A percentile compares a stretch with the other conserved stretches of the same genome.
Conservation (phyloP, 306 rosid genomes). For the Citrullus colocynthis region DNA sequence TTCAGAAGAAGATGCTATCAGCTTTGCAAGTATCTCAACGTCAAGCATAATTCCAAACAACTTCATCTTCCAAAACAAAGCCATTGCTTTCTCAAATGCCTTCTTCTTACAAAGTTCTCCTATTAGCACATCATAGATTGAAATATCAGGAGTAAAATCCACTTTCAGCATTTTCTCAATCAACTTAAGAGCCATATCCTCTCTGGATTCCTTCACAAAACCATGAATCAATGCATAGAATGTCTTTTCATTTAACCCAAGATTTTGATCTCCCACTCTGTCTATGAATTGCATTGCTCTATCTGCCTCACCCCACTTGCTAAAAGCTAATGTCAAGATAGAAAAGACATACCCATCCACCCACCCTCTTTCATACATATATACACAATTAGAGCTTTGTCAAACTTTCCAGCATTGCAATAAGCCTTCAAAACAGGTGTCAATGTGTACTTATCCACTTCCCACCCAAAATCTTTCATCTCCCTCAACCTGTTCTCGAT, state of each 20-base stretch:
- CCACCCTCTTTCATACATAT: slow-evolving; percentile 50
- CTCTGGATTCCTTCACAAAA: slow-evolving; percentile 37
- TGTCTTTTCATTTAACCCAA: slow-evolving; percentile 47
- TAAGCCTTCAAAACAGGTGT: slow-evolving; percentile 43
- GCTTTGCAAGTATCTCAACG: slow-evolving; percentile 31
- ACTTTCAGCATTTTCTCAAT: slow-evolving; percentile 40
- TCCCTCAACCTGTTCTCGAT: slow-evolving; percentile 49
- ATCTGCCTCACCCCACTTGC: slow-evolving; percentile 65
- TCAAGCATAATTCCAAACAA: slow-evolving; percentile 42
- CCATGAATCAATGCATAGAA: slow-evolving; percentile 66
- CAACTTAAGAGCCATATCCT: slow-evolving; percentile 54
- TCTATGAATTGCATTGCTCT: slow-evolving; percentile 57
- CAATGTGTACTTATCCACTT: slow-evolving; percentile 37
- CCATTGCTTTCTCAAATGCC: slow-evolving; percentile 37
- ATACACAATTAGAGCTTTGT: slow-evolving; percentile 42
- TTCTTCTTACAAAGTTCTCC: slow-evolving; percentile 54
- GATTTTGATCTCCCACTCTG: slow-evolving; percentile 31
- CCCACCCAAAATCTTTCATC: slow-evolving; percentile 42
- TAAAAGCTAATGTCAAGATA: slow-evolving; percentile 35
- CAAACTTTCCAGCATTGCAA: slow-evolving; percentile 41
- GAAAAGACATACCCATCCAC: slow-evolving; percentile 40
- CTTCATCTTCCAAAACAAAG: slow-evolving; percentile 52
- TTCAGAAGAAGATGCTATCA: slow-evolving; percentile 33
- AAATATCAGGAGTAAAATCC: slow-evolving; percentile 42
- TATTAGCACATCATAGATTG: slow-evolving; percentile 68